A percentile compares a stretch with the other conserved stretches of the same genome.
Evolutionary conservation across 1,139 yeast species (phyloP).

Genomic region (Geotrichum bryndzae): DNA sequence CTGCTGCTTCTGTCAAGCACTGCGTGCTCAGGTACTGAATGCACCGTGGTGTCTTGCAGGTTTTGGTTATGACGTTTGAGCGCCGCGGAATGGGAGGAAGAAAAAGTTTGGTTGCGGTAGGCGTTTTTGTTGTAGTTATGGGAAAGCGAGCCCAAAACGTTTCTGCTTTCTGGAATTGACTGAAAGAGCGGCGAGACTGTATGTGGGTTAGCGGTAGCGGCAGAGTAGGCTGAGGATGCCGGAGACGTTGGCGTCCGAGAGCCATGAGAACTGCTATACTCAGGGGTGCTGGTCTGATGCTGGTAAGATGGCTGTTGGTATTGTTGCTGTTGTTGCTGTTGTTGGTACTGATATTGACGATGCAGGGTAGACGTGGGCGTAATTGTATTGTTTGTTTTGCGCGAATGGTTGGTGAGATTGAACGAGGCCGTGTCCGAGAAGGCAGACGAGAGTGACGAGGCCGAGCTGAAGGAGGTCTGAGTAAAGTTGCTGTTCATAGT

Average conservation of each 20-base stretch:
- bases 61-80: background rate
- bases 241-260: background rate
- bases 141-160: constrained; percentile 10
- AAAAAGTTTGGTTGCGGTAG: background rate
- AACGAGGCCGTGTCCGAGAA: background rate
- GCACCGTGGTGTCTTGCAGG: background rate
- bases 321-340: background rate
- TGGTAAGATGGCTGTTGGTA: background rate
- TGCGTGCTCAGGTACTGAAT: background rate
- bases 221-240: background rate
- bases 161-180: constrained; percentile 1
- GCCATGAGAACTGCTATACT: no score
- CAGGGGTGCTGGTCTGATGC: background rate
- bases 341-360: background rate
- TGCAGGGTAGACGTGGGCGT: background rate
- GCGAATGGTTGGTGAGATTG: background rate
- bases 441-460: background rate
- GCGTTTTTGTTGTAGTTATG: constrained; percentile 9
- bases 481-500: background rate
- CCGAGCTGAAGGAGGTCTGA: background rate
- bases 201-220: background rate
- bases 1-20: background rate
- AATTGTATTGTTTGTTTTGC: background rate
- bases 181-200: background rate
- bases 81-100: background rate